A percentile compares a stretch with the other conserved stretches of the same genome.
These are phyloP conservation scores for Nakazawaea ishiwadae DNA, from an alignment of 805 yeast genomes.

Conservation along the genomic window DNA sequence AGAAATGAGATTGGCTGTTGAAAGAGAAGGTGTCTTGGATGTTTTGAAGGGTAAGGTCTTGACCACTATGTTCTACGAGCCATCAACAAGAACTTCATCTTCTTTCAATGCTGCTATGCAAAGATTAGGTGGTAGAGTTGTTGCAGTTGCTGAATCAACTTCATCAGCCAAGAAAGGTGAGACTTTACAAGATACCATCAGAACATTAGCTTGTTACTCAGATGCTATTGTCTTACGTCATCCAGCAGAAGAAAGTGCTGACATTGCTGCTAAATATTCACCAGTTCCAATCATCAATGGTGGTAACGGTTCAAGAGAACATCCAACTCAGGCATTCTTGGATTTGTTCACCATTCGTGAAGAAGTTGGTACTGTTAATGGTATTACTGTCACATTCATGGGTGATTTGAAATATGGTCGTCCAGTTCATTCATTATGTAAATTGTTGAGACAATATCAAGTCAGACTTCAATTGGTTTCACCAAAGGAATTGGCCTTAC, in stretches of 20 bases:
- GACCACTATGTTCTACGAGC: constrained; percentile 96
- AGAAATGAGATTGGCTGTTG: constrained; percentile 95
- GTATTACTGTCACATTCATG: constrained; percentile 96
- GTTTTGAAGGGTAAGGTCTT: constrained; percentile 84
- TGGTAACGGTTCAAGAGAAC: constrained; percentile 97
- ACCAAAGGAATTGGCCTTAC: constrained; percentile 84
- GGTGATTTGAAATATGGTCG: constrained; percentile 98
- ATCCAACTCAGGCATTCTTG: constrained; percentile 97
- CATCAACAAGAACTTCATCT: constrained; percentile 94
- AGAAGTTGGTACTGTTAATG: constrained; percentile 97
- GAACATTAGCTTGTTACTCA: constrained; percentile 91
- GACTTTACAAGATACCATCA: constrained; percentile 92
- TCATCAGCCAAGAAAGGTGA: constrained; percentile 99
- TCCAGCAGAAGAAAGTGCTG: constrained; percentile 88
- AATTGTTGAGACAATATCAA: constrained; percentile 85
- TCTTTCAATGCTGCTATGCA: constrained; percentile 99
- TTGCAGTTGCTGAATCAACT: constrained; percentile 75
- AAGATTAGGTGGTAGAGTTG: constrained; percentile 96
- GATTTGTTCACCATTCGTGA: constrained; percentile 98
- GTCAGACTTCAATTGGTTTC: constrained; percentile 89
- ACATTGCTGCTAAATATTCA: constrained; percentile 91
- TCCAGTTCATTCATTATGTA: constrained; percentile 95
- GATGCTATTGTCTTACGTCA: constrained; percentile 98
- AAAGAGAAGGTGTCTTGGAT: constrained; percentile 92
- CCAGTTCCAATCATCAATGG: constrained; percentile 97